These are phyloP conservation scores for Hebeloma cylindrosporum DNA, from an alignment of 768 basidiomycete species.

Conservation along the genomic window DNA sequence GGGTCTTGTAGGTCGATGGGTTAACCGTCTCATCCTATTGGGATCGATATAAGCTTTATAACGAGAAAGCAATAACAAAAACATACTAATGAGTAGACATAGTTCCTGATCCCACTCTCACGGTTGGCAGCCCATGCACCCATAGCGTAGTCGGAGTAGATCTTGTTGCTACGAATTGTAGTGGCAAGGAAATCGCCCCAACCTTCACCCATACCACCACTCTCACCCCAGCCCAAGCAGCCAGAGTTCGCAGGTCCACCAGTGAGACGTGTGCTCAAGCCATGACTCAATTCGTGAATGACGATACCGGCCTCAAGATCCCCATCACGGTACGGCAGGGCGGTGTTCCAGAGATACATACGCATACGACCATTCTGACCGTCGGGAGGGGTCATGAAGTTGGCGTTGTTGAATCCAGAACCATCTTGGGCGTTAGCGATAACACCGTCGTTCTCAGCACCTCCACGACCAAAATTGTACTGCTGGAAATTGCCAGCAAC, in stretches of 20 bases:
- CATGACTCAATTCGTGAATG: slow-evolving; percentile 88
- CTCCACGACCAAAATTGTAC: slow-evolving; percentile 92
- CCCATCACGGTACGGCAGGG: slow-evolving; percentile 88
- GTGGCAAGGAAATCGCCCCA: slow-evolving; percentile 96
- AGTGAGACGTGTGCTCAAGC: slow-evolving; percentile 90
- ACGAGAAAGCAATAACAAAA: background rate
- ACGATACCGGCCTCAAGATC: slow-evolving; percentile 97
- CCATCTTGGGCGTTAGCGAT: slow-evolving; percentile 97
- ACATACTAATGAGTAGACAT: slow-evolving; percentile 71
- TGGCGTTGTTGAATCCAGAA: slow-evolving; percentile 88
- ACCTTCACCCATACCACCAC: slow-evolving; percentile 97
- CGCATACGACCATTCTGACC: slow-evolving; percentile 90
- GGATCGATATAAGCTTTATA: background rate
- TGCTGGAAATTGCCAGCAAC: slow-evolving; percentile 95
- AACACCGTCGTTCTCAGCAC: slow-evolving; percentile 83
- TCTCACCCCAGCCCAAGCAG: slow-evolving; percentile 94
- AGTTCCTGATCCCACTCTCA: slow-evolving; percentile 80
- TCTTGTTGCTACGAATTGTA: slow-evolving; percentile 71
- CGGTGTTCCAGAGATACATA: slow-evolving; percentile 97
- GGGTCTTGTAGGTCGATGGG: slow-evolving; percentile 91
- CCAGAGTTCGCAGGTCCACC: slow-evolving; percentile 92
- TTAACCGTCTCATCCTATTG: slow-evolving; percentile 63
- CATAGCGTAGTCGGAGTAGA: slow-evolving; percentile 84
- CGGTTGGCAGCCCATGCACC: slow-evolving; percentile 93
- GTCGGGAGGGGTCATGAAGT: slow-evolving; percentile 86